These are phyloP conservation scores for Nemania serpens DNA, from an alignment of 2,329 filamentous ascomycete species.

Conservation along the genomic window DNA sequence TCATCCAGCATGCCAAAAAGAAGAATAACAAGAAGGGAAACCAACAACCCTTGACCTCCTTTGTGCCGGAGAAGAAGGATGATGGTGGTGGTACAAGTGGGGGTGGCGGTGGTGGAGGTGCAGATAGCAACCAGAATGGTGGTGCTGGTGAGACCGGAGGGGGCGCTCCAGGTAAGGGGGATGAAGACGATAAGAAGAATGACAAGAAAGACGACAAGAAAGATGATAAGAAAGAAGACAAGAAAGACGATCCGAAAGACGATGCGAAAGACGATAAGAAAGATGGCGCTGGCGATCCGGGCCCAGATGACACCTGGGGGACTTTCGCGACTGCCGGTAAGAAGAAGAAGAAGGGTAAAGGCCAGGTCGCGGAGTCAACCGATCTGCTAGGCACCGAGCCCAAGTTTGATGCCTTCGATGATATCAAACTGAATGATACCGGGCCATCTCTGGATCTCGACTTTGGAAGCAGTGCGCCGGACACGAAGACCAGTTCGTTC, in stretches of 20 bases:
- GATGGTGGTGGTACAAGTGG: constrained; percentile 45
- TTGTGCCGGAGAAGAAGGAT: constrained; percentile 43
- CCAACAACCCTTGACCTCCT: constrained; percentile 27
- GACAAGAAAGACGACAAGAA: constrained; percentile 18
- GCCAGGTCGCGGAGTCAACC: constrained; percentile 44
- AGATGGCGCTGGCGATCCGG: constrained; percentile 42
- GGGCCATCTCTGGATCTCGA: constrained; percentile 62
- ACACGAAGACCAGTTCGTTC: constrained; percentile 50
- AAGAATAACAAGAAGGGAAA: constrained; percentile 53
- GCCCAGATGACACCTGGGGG: constrained; percentile 49
- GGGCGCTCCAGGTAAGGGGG: constrained; percentile 41
- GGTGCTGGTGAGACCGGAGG: constrained; percentile 40
- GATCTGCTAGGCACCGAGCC: constrained; percentile 41
- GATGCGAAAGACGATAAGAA: constrained; percentile 35
- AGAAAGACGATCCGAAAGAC: constrained; percentile 36
- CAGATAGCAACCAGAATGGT: constrained; percentile 43
- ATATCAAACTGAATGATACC: constrained; percentile 68
- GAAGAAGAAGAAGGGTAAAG: constrained; percentile 60
- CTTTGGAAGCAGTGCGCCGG: constrained; percentile 51
- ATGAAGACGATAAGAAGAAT: constrained; percentile 38
- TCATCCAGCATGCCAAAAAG: constrained; percentile 59
- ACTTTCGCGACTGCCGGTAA: constrained; percentile 49
- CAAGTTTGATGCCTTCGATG: constrained; percentile 64
- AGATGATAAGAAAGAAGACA: constrained; percentile 35
- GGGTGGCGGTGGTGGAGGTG: constrained; percentile 39